These are phyloP conservation scores for Neolentinus lepideus DNA, from an alignment of 1,284 basidiomycete species.

Conservation along the genomic window DNA sequence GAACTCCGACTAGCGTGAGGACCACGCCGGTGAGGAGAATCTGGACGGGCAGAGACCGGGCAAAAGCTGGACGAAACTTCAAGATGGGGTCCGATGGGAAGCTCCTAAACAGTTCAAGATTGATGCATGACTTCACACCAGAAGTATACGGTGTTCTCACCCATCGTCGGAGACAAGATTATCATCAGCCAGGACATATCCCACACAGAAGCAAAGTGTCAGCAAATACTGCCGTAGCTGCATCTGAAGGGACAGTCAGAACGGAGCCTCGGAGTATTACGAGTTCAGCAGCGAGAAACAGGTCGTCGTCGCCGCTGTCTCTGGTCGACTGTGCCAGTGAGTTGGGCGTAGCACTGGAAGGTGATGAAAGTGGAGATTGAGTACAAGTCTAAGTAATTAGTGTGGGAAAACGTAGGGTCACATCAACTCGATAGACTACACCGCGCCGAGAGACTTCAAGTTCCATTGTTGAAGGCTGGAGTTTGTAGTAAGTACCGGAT, in stretches of 20 bases:
- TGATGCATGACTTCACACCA: neutral
- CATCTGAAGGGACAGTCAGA: neutral
- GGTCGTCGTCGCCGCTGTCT: too few relatives aligned
- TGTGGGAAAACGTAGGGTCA: too few relatives aligned
- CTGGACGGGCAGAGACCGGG: constrained; percentile 87
- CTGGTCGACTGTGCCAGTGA: too few relatives aligned
- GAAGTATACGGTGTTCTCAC: neutral
- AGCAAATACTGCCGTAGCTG: neutral
- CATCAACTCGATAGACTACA: too few relatives aligned
- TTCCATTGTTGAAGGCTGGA: too few relatives aligned
- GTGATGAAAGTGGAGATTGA: too few relatives aligned
- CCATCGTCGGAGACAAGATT: neutral
- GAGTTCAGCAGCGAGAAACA: too few relatives aligned
- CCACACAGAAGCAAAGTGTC: neutral
- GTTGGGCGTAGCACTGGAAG: too few relatives aligned
- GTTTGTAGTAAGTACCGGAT: too few relatives aligned
- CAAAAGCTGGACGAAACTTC: constrained; percentile 67
- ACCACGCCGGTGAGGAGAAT: constrained; percentile 85
- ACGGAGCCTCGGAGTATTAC: too few relatives aligned
- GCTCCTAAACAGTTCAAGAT: constrained; percentile 12
- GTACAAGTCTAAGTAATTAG: too few relatives aligned
- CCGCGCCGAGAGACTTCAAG: too few relatives aligned
- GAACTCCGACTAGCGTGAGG: constrained; percentile 80
- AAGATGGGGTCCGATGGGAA: constrained; percentile 64
- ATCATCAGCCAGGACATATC: neutral